These are phyloP conservation scores for Ascochyta rabiei DNA, from an alignment of 2,329 filamentous ascomycete genomes.

Conservation along the genomic window DNA sequence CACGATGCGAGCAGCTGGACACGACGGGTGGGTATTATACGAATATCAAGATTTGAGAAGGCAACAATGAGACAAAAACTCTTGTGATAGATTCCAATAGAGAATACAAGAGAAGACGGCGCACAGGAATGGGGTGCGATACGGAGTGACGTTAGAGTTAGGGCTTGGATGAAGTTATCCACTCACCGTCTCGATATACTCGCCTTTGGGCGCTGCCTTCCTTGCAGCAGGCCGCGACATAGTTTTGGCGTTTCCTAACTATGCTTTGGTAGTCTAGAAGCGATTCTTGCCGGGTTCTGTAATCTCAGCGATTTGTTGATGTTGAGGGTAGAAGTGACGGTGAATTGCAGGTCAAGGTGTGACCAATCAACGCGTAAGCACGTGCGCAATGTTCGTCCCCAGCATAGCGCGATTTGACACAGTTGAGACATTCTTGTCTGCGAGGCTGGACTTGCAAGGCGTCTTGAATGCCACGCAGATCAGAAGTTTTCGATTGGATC, in stretches of 20 bases:
- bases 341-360: constrained; percentile 9
- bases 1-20: not conserved
- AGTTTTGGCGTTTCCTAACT: not conserved
- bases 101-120: too few relatives aligned
- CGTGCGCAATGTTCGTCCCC: not conserved
- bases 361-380: constrained; percentile 19
- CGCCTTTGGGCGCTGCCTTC: constrained; percentile 71
- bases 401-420: not conserved
- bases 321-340: constrained; percentile 5
- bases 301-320: not conserved
- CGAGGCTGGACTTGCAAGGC: too few relatives aligned
- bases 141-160: not conserved
- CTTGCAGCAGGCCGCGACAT: constrained; percentile 60
- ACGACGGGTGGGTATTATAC: not conserved
- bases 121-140: not conserved
- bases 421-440: too few relatives aligned
- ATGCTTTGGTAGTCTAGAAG: too few relatives aligned
- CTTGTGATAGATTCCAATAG: too few relatives aligned
- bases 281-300: not conserved
- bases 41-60: not conserved
- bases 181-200: constrained; percentile 91
- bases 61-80: too few relatives aligned
- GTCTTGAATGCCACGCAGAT: too few relatives aligned
- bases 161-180: not conserved
- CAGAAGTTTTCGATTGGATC: too few relatives aligned